Conservation (phyloP, 2,329 filamentous ascomycete species). For the Colletotrichum navitas region DNA sequence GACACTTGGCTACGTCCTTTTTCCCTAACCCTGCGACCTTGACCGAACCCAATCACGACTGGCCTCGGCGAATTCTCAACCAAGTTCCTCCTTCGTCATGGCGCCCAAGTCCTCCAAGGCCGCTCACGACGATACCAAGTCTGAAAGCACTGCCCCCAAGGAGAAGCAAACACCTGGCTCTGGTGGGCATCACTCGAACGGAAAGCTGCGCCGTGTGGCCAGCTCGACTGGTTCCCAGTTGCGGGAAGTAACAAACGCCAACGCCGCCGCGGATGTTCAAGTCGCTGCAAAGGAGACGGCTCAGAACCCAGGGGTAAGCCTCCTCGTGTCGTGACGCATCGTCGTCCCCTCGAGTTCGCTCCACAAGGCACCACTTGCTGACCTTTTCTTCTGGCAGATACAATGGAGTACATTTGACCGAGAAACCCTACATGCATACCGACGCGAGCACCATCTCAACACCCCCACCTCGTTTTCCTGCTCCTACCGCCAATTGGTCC, state of each 20-base stretch:
- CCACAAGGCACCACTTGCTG: constrained; percentile 25
- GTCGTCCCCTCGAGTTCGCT: constrained; percentile 24
- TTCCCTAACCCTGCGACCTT: constrained; percentile 59
- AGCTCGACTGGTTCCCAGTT: constrained; percentile 59
- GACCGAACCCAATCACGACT: constrained; percentile 51
- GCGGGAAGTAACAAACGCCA: constrained; percentile 46
- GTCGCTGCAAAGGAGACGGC: constrained; percentile 34
- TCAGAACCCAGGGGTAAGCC: constrained; percentile 36
- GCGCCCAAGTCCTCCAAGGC: constrained; percentile 61
- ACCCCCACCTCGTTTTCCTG: constrained; percentile 78
- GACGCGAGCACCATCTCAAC: constrained; percentile 78
- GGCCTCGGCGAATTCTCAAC: constrained; percentile 13
- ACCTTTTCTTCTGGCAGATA: constrained; percentile 55
- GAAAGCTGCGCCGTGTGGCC: constrained; percentile 68
- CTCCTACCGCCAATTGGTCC: constrained; percentile 71
- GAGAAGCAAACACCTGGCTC: constrained; percentile 57
- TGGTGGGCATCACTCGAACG: constrained; percentile 56
- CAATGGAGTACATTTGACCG: constrained; percentile 78
- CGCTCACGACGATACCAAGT: constrained; percentile 59
- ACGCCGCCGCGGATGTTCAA: constrained; percentile 47
- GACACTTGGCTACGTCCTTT: constrained; percentile 53
- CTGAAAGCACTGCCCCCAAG: constrained; percentile 56
- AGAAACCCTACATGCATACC: constrained; percentile 79
- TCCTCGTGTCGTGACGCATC: constrained; percentile 24
- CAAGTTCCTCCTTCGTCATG: constrained; percentile 50